A percentile compares a stretch with the other conserved stretches of the same genome.
phyloP scores from a whole-genome alignment of 2,329 filamentous ascomycete species.

The Colletotrichum magnum region DNA sequence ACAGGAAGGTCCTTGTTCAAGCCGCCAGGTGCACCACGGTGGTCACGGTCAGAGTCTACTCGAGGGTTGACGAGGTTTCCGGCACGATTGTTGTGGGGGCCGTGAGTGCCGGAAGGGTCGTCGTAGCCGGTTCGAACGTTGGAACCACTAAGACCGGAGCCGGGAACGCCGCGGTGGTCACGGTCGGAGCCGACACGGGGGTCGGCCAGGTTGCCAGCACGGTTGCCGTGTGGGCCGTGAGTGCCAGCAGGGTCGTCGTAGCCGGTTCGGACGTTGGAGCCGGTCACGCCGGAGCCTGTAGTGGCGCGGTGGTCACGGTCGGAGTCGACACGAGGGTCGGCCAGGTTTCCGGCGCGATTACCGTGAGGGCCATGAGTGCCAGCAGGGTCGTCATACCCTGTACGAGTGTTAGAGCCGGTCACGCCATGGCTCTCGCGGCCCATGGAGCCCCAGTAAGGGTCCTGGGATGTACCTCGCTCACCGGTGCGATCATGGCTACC shows the following conservation, averaged over 20 bases:
- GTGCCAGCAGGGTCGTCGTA: constrained; percentile 42
- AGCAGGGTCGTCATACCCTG: constrained; percentile 33
- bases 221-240: constrained; percentile 53
- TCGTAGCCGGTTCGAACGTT: constrained; percentile 23
- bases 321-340: constrained; percentile 64
- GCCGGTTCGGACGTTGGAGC: constrained; percentile 26
- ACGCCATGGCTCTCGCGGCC: constrained; percentile 44
- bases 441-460: constrained; percentile 37
- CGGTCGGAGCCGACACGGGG: constrained; percentile 63
- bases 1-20: constrained; percentile 35
- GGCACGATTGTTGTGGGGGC: constrained; percentile 20
- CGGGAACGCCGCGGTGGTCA: constrained; percentile 44
- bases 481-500: constrained; percentile 1
- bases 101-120: constrained; percentile 24
- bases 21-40: constrained; percentile 38
- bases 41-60: constrained; percentile 37
- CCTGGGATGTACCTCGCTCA: constrained; percentile 15
- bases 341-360: constrained; percentile 58
- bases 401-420: constrained; percentile 33
- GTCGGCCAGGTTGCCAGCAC: constrained; percentile 61
- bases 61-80: constrained; percentile 31
- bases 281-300: constrained; percentile 44
- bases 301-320: constrained; percentile 52
- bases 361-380: constrained; percentile 51
- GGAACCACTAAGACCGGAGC: constrained; percentile 20